Conservation (phyloP, 768 basidiomycete genomes). For the Scleroderma citrinum region DNA sequence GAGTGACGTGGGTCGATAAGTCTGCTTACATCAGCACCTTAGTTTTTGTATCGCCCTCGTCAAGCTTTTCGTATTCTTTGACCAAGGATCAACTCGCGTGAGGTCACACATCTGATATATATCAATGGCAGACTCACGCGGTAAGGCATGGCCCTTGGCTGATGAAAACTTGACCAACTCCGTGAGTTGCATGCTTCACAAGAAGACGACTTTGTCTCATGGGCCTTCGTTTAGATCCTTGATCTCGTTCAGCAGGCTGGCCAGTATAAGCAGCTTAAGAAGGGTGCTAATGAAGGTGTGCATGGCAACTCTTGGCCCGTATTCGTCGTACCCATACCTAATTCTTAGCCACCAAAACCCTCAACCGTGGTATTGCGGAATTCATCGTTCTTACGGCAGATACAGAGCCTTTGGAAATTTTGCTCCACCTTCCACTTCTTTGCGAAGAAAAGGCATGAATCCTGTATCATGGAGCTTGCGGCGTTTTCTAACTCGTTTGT, state of each 20-base stretch:
- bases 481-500: background rate
- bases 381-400: conserved; percentile 96
- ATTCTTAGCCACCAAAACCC: conserved; percentile 84
- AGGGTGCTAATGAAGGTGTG: conserved; percentile 96
- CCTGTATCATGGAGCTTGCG: background rate
- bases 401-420: conserved; percentile 95
- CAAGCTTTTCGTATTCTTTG: conserved; percentile 19
- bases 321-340: conserved; percentile 2
- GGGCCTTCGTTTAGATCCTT: conserved; percentile 59
- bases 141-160: conserved; percentile 88
- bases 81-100: conserved; percentile 87
- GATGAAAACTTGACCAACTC: conserved; percentile 85
- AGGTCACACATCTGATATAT: conserved; percentile 47
- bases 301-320: conserved; percentile 1
- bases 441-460: conserved; percentile 91
- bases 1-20: too few species aligned
- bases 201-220: background rate
- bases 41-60: too few species aligned
- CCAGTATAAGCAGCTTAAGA: conserved; percentile 98
- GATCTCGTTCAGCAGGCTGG: conserved; percentile 93
- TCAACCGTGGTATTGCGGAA: conserved; percentile 97
- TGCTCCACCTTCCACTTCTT: conserved; percentile 92
- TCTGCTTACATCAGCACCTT: too few species aligned
- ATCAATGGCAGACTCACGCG: conserved; percentile 60
- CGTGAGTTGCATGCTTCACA: conserved; percentile 37